Base-by-base conservation (phyloP, 257 asterid species). In the Capsicum chinense region DNA sequence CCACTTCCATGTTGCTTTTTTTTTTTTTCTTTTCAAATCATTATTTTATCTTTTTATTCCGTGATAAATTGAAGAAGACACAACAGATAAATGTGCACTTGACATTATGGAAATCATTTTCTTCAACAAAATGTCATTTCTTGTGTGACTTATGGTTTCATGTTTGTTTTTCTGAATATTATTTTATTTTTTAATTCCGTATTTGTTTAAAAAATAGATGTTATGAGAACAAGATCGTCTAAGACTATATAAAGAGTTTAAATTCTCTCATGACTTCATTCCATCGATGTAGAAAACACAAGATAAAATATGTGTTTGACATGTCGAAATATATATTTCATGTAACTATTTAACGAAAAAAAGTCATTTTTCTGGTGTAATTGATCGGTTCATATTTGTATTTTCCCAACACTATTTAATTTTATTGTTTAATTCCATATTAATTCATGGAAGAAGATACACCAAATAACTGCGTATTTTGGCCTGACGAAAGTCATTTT, bases 1-100 rank as follows among this genome's bases (percentile, higher is more conserved):
- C 90, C 88, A 85, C 33, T 87, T 78, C 56, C 54, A 3, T 3
- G 3, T 42, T 42, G 3, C 10, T 57, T 57, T 37, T 63, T 83
- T 37, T 63, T 83, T 0, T 70, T 84, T 58, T 14, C 54, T 70
- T 60, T 15, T 42, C 83, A 19, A 48, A 81, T 12, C 37, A 58
- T 14, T 26, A 4, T 56, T 66, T 52, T 5, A 42, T 79, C 54
- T 63, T 79, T 10, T 47, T n/a, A 47, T n/a, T 71, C 0, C 39
- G 0, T 1, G 50, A 0, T 50, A 19, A 74, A 50, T 1, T 19
- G 9, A 74, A 74, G 6, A 74, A 74, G 13, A 4, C 19, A 1
- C 0, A 9, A 37, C 0, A 37, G 14, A 68, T 68, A 15, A 68
- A 14, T 37, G 12, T 68, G 52, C 8, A 21, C 37, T 68, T 68